Evolutionary conservation across 768 basidiomycete species (phyloP).

Genomic region (Collybiopsis luxurians): DNA sequence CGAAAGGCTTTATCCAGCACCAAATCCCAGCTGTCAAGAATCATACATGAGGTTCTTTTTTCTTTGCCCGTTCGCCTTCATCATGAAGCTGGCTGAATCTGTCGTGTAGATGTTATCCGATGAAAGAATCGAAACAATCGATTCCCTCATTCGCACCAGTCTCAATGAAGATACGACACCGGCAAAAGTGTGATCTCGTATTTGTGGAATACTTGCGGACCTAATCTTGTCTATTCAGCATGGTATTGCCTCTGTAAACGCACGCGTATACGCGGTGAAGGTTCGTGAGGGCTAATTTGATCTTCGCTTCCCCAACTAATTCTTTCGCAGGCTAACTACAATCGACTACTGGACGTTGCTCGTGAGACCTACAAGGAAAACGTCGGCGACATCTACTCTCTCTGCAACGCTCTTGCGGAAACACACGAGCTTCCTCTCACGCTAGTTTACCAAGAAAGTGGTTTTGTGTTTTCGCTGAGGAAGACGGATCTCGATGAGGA

Average conservation of each 20-base stretch:
- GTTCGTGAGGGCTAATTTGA: conserved; percentile 24
- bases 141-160: conserved; percentile 51
- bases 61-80: no score
- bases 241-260: conserved; percentile 71
- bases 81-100: neutral
- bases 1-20: conserved; percentile 59
- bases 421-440: conserved; percentile 63
- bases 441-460: conserved; percentile 67
- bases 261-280: conserved; percentile 87
- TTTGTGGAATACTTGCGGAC: neutral
- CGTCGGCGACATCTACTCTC: conserved; percentile 77
- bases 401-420: conserved; percentile 58
- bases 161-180: conserved; percentile 71
- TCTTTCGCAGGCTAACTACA: conserved; percentile 59
- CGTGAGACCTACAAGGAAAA: conserved; percentile 95
- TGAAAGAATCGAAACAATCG: conserved; percentile 63
- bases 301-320: neutral
- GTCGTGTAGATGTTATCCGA: conserved; percentile 67
- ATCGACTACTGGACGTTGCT: conserved; percentile 88
- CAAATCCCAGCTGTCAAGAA: conserved; percentile 56
- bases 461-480: conserved; percentile 72
- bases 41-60: conserved; percentile 56
- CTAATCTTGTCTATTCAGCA: conserved; percentile 37
- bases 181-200: conserved; percentile 46
- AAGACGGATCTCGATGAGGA: conserved; percentile 64